phyloP scores from a whole-genome alignment of 371 early-diverging fungal genomes.

The Catenaria anguillulae region DNA sequence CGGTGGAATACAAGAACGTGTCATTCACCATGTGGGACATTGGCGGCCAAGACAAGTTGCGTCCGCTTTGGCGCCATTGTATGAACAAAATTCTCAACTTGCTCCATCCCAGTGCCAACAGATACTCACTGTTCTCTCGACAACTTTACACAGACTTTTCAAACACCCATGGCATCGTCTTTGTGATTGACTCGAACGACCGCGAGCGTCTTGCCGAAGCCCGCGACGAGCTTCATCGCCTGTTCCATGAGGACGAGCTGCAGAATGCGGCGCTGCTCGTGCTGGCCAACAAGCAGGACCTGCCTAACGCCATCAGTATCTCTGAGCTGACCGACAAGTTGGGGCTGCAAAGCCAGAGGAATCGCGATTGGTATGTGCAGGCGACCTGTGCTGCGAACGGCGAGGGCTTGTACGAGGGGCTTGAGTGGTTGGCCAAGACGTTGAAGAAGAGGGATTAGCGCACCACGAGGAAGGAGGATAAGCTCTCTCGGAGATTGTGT shows the following conservation, averaged over 20 bases:
- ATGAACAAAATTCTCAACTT: no score
- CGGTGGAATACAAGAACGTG: slow-evolving; percentile 92
- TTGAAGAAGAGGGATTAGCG: slow-evolving; percentile 30
- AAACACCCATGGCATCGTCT: slow-evolving; percentile 54
- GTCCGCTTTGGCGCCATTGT: neutral
- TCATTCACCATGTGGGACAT: slow-evolving; percentile 96
- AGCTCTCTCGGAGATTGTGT: no score
- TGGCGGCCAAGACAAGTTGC: slow-evolving; percentile 35
- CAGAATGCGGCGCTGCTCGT: slow-evolving; percentile 65
- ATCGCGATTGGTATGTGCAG: slow-evolving; percentile 85
- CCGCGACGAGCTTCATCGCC: slow-evolving; percentile 68
- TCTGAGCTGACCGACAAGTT: slow-evolving; percentile 74
- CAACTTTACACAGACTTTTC: neutral
- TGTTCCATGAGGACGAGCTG: slow-evolving; percentile 78
- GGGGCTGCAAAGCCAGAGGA: slow-evolving; percentile 60
- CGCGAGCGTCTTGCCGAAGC: slow-evolving; percentile 78
- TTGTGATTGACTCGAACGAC: slow-evolving; percentile 90
- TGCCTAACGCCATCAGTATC: slow-evolving; percentile 72
- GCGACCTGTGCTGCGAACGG: slow-evolving; percentile 85
- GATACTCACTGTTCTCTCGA: no score
- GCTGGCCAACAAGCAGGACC: slow-evolving; percentile 85
- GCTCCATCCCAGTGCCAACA: no score
- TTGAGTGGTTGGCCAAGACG: slow-evolving; percentile 42
- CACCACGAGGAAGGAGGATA: no score
- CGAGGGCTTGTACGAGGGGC: slow-evolving; percentile 89